Percentiles rank a stretch among this genome's conserved stretches.
Conservation (phyloP, 2,329 filamentous ascomycete species). For the Alternaria rosae region DNA sequence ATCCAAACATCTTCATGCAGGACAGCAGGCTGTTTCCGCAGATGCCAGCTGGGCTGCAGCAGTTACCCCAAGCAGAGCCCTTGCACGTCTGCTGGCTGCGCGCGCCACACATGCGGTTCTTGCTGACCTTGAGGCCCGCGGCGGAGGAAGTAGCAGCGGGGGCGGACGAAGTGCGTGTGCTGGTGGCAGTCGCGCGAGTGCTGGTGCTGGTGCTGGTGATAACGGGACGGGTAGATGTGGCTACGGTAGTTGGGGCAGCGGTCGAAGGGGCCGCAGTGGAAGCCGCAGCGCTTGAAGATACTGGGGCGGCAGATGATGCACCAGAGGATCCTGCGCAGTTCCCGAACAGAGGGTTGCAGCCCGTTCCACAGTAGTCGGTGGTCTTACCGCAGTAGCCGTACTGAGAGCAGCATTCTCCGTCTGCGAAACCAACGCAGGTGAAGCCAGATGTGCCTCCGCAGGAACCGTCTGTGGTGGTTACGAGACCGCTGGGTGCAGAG, state of each 20-base stretch:
- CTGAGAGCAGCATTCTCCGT: conserved; percentile 30
- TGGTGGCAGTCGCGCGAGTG: neutral
- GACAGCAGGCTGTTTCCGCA: neutral
- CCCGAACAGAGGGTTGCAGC: conserved; percentile 10
- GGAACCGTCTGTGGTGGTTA: conserved; percentile 18
- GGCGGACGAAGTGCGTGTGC: conserved; percentile 1
- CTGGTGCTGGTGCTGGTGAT: neutral
- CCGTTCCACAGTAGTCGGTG: conserved; percentile 6
- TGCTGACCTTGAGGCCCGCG: neutral
- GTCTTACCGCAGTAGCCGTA: conserved; percentile 23
- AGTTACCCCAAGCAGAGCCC: neutral
- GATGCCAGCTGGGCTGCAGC: neutral
- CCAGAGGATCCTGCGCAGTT: neutral
- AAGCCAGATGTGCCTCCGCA: conserved; percentile 21
- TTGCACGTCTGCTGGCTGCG: conserved; percentile 6
- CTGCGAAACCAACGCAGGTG: conserved; percentile 19
- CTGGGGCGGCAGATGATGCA: neutral
- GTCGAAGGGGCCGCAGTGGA: neutral
- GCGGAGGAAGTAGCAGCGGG: conserved; percentile 1
- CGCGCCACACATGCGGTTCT: conserved; percentile 5
- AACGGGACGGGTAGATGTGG: conserved; percentile 2
- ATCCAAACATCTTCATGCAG: conserved; percentile 6
- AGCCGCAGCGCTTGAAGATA: neutral
- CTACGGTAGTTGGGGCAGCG: neutral
- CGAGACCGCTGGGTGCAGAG: conserved; percentile 4